phyloP scores from a whole-genome alignment of 768 basidiomycete genomes.

The Lactifluus subvellereus region DNA sequence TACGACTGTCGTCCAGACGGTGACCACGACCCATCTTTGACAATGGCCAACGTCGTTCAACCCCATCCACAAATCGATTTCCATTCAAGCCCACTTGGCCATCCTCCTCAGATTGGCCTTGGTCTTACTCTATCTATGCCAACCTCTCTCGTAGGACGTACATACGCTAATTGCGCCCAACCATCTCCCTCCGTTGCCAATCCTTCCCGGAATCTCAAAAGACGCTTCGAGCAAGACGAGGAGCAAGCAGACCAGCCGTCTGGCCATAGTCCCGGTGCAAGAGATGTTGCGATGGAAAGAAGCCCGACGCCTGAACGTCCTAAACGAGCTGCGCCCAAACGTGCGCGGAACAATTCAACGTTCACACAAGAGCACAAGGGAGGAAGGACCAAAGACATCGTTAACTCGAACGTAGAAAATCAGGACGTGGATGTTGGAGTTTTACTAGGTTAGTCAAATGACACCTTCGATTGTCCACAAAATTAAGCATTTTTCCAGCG shows the following conservation, averaged over 20 bases:
- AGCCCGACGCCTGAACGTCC: conserved; percentile 79
- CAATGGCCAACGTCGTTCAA: conserved; percentile 63
- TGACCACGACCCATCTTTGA: conserved; percentile 27
- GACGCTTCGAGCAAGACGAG: conserved; percentile 66
- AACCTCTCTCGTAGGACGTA: conserved; percentile 45
- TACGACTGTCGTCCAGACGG: conserved; percentile 15
- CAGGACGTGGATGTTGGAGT: conserved; percentile 76
- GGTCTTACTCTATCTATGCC: conserved; percentile 58
- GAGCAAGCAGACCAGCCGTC: conserved; percentile 40
- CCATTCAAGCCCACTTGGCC: conserved; percentile 50
- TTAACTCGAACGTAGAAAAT: conserved; percentile 42
- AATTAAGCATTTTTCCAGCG: conserved; percentile 40
- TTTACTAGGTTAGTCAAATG: conserved; percentile 54
- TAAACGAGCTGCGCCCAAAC: conserved; percentile 64
- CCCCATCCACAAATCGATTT: conserved; percentile 58
- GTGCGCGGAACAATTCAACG: conserved; percentile 44
- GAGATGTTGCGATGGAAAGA: conserved; percentile 76
- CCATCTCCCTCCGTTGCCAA: conserved; percentile 47
- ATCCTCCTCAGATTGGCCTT: conserved; percentile 65
- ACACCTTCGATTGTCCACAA: conserved; percentile 7
- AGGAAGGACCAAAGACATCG: conserved; percentile 43
- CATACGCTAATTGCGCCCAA: conserved; percentile 46
- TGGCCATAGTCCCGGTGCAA: conserved; percentile 26
- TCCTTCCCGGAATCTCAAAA: conserved; percentile 49
- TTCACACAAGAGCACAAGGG: conserved; percentile 32